Evolutionary conservation across 345 rosid genomes (phyloP), one percentile per base, ranked within the genome.

Genomic region (Fremontodendron californicum): DNA sequence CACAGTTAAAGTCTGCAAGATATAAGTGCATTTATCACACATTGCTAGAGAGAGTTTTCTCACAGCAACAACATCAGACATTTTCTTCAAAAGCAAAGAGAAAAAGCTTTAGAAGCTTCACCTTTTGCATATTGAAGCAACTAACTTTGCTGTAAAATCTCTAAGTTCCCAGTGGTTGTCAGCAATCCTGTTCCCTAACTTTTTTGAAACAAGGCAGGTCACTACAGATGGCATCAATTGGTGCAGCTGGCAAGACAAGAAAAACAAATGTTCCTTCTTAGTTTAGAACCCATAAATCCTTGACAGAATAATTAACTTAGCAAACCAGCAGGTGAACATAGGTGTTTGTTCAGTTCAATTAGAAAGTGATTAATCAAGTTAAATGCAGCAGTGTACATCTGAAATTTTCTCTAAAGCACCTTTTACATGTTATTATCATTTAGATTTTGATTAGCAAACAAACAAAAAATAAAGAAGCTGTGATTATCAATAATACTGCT

Each of bases 151-250:
- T 0, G 98, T 83, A 85, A 90, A 96, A 84, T 92, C 93, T 85
- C 99, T 87, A 61, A 96, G 96, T 71, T 93, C 97, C 99, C 99
- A 96, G 83, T 96, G 98, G 86, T 96, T 91, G 86, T 93, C 98
- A 1, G 94, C 82, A 81, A 90, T 81, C 87, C 93, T 91, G 88
- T 86, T 92, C 78, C 99, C 99, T 81, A 96, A 86, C 89, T 91
- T 86, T 85, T 86, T 96, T 10, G 98, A 94, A 62, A 96, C 97
- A 75, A 93, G 92, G 89, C 99, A 96, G 63, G 99, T 96, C 74
- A 93, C 97, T 77, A 92, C 96, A 81, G 98, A 93, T 79, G 99
- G 99, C 99, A 96, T 96, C 95, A 93, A 88, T 79, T 92, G 97
- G 86, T 96, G 98, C 55, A 96, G 92, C 99, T 96, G 96, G 70